Conservation (phyloP, 768 basidiomycete genomes). For the Xanthoconium stramineum region DNA sequence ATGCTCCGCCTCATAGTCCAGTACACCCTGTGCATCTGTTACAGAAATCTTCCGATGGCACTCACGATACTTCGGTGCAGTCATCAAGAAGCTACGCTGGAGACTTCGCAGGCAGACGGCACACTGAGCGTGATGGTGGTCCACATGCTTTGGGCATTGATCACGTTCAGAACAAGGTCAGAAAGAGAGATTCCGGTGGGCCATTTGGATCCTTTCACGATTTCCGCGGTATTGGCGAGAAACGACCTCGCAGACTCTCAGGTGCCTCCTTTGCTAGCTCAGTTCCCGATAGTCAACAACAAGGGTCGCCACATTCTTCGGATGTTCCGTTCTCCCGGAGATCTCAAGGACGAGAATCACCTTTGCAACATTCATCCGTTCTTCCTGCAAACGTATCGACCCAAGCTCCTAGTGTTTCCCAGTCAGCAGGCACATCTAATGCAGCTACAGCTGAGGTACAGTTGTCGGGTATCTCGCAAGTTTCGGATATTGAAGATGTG, state of each 20-base stretch:
- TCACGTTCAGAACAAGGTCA: conserved; percentile 17
- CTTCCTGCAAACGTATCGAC: conserved; percentile 15
- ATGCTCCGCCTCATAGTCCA: conserved; percentile 41
- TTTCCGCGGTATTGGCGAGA: conserved; percentile 16
- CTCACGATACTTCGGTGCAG: conserved; percentile 14
- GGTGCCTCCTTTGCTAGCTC: conserved; percentile 20
- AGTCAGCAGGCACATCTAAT: conserved; percentile 45
- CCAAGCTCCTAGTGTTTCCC: conserved; percentile 27
- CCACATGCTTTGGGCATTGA: conserved; percentile 10
- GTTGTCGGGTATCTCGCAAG: conserved; percentile 22
- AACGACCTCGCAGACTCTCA: conserved; percentile 24
- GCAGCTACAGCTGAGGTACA: conserved; percentile 36
- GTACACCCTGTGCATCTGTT: conserved; percentile 50
- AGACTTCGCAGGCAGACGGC: conserved; percentile 18
- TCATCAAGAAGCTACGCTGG: conserved; percentile 18
- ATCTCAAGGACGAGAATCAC: conserved; percentile 44
- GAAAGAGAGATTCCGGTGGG: conserved; percentile 15
- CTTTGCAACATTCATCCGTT: conserved; percentile 33
- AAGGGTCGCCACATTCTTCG: conserved; percentile 18
- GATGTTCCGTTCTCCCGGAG: conserved; percentile 26
- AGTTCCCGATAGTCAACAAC: conserved; percentile 19
- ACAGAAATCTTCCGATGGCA: conserved; percentile 46
- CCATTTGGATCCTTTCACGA: conserved; percentile 16
- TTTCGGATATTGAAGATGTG: conserved; percentile 57
- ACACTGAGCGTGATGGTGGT: conserved; percentile 17